Base-by-base conservation (phyloP, 345 rosid species). In the Citropsis articulata region DNA sequence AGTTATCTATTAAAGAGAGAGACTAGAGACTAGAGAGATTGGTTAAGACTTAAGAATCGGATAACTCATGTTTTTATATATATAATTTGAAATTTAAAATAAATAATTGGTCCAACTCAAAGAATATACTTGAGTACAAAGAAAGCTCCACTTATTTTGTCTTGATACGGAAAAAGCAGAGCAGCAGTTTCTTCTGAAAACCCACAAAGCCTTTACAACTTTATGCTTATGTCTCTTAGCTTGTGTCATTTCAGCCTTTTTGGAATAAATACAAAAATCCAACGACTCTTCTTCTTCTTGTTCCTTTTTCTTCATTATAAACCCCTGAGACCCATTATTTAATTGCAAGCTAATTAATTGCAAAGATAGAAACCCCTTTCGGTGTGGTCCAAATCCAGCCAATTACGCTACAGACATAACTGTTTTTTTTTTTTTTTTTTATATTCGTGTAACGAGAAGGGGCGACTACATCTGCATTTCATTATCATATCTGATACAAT, bases 191-290 rank as follows among this genome's bases (percentile, higher is more conserved):
- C 82, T 61, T 71, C 66, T n/a, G 66, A 53, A 71, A 71, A 53
- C 78, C 75, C 75, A 27, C 40, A 21, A 40, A 9, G 1, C 38
- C 75, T 79, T 72, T 76, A 64, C 77, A 77, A 70, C 86, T 83
- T 80, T 73, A 68, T 77, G 63, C 67, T 28, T 66, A 9, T 30
- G 71, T 77, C 81, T n/a, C 45, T 14, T 72, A 77, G 61, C 81
- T 77, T 73, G 50, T 82, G 81, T 76, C 80, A 38, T 63, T 14
- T 76, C 73, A 2, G 33, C 81, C 88, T 81, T 84, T 88, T 84
- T 82, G 75, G 85, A 77, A 81, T 85, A 72, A 82, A 81, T 78
- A 83, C 79, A 60, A 78, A 85, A 75, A 63, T 69, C 88, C 86
- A 85, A 85, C 89, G 0, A 78, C 87, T 79, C 71, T 21, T 33